Conservation (phyloP, 345 rosid genomes). For the Eucalyptus shirleyi region DNA sequence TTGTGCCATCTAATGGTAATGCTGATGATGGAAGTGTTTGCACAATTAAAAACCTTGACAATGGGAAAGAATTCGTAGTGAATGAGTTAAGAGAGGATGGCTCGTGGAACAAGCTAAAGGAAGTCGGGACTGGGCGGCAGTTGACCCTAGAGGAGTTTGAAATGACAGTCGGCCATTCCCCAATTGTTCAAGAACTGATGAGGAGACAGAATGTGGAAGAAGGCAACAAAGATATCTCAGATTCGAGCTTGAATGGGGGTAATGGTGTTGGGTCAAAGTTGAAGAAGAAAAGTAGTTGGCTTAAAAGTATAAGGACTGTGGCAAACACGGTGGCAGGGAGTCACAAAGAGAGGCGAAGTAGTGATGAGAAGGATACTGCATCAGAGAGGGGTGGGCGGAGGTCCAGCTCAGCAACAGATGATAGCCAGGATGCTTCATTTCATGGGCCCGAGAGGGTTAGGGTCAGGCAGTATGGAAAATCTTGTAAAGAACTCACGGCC, state of each 20-base stretch:
- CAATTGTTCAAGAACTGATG: conserved; percentile 92
- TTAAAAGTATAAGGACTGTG: conserved; percentile 64
- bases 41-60: conserved; percentile 76
- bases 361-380: conserved; percentile 81
- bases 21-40: conserved; percentile 31
- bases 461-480: conserved; percentile 78
- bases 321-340: conserved; percentile 37
- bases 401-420: conserved; percentile 95
- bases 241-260: conserved; percentile 17
- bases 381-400: conserved; percentile 91
- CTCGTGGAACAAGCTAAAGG: conserved; percentile 64
- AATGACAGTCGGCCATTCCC: conserved; percentile 81
- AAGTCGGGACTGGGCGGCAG: conserved; percentile 80
- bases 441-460: conserved; percentile 84
- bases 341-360: conserved; percentile 70
- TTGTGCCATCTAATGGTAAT: conserved; percentile 3
- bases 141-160: conserved; percentile 96
- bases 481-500: conserved; percentile 73
- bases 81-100: conserved; percentile 79
- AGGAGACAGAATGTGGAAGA: conserved; percentile 90
- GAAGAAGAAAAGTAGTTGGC: conserved; percentile 79
- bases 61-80: conserved; percentile 79
- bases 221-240: conserved; percentile 28
- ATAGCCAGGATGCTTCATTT: conserved; percentile 77
- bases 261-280: conserved; percentile 25